Evolutionary conservation across 2,329 filamentous ascomycete species (phyloP).

Genomic region (Cladophialophora psammophila): DNA sequence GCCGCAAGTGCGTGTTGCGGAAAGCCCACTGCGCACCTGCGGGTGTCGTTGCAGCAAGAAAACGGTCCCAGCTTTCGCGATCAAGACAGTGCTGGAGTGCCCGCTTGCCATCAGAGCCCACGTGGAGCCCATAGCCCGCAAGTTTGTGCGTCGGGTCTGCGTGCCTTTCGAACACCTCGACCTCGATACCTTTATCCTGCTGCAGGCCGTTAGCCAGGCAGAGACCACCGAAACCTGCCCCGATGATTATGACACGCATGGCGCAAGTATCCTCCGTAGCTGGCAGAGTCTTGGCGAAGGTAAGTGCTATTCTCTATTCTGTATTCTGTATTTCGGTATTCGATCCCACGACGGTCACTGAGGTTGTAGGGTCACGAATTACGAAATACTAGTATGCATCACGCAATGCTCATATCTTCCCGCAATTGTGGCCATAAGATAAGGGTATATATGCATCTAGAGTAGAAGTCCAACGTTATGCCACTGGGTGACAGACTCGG

Average conservation of each 20-base stretch:
- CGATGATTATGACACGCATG: conserved; percentile 43
- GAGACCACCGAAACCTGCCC: conserved; percentile 47
- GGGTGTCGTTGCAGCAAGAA: conserved; percentile 22
- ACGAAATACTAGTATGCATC: no score
- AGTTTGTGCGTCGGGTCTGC: conserved; percentile 39
- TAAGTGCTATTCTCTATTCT: background rate
- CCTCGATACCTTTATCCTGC: conserved; percentile 43
- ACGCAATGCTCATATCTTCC: no score
- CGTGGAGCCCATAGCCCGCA: conserved; percentile 49
- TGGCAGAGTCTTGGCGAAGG: background rate
- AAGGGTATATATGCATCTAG: no score
- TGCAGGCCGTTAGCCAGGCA: conserved; percentile 47
- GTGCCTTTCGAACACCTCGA: conserved; percentile 47
- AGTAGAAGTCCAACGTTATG: no score
- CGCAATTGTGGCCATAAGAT: no score
- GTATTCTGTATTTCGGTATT: background rate
- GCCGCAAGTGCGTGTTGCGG: conserved; percentile 11
- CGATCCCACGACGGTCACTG: no score
- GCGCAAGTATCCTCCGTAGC: background rate
- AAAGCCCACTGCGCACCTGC: conserved; percentile 23
- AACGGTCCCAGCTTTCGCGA: conserved; percentile 37
- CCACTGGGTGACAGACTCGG: no score
- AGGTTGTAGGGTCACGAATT: no score
- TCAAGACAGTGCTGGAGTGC: conserved; percentile 33
- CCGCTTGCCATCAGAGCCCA: conserved; percentile 39